Evolutionary conservation across 345 rosid species (phyloP), one percentile per base, ranked within the genome.

Genomic region (Aquilaria sinensis): DNA sequence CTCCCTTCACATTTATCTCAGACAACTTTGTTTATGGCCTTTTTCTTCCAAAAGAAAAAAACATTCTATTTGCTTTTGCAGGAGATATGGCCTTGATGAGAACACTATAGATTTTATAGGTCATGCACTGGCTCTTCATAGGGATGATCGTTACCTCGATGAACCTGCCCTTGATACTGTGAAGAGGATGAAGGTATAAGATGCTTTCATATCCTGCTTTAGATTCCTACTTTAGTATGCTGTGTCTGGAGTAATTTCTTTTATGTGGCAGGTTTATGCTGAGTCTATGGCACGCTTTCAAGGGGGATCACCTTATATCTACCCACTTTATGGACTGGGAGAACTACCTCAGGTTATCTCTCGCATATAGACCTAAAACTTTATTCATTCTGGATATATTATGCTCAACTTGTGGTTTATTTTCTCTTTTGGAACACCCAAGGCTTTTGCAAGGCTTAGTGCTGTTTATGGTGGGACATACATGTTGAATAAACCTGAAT

Each of bases 371-470:
- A 37, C 43, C 43, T 37, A 37, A 37, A 37, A 37, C 1, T 37
- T 5, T 8, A 37, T 37, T 37, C 43, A 37, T 8, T 8, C 1
- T 37, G 8, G 8, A 37, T 37, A 4, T 37, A 37, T 37, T 37
- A 37, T 37, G 43, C 43, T 37, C 43, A 4, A 37, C 8, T 37
- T 37, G 8, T 32, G 46, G 43, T 56, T 51, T 16, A 43, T 29
- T 63, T 57, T 66, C 10, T 66, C 12, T 12, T 48, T 34, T 55
- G 60, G 51, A 56, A 54, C 50, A 30, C 31, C 50, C 57, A 67
- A 94, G 96, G 99, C 93, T 71, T 94, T 94, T 84, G 97, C 99
- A 69, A 83, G 97, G 45, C 99, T 90, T 74, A 90, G 96, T 76
- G 96, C 97, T 71, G 97, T 90, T 57, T 88, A 86, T 80, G 99